These are phyloP conservation scores for Alternaria consortialis DNA, from an alignment of 2,329 filamentous ascomycete genomes.

Conservation along the genomic window DNA sequence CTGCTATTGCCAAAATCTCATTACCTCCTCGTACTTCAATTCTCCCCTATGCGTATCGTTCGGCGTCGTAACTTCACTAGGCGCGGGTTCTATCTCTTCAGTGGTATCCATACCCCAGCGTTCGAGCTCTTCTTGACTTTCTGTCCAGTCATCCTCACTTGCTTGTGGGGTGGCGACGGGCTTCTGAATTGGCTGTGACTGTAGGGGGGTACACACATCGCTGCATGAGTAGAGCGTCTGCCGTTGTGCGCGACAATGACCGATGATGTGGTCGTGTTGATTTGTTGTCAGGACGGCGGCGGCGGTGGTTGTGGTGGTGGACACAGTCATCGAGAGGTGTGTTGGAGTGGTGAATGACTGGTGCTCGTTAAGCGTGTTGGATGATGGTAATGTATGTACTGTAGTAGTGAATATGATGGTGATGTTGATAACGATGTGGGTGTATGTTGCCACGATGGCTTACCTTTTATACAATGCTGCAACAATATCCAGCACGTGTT, in stretches of 20 bases:
- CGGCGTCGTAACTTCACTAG: not conserved
- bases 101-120: conserved; percentile 16
- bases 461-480: not conserved
- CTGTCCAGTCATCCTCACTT: conserved; percentile 14
- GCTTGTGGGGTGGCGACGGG: not conserved
- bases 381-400: not conserved
- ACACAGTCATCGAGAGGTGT: conserved; percentile 1
- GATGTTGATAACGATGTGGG: not conserved
- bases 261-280: conserved; percentile 16
- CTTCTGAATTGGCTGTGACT: not conserved
- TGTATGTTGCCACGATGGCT: not conserved
- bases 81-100: not conserved
- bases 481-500: not conserved
- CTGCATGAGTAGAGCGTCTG: conserved; percentile 14
- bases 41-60: not conserved
- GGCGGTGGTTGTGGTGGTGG: conserved; percentile 3
- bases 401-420: conserved; percentile 2
- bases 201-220: not conserved
- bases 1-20: conserved; percentile 2
- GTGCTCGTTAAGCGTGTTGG: not conserved
- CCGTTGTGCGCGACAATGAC: conserved; percentile 21
- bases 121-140: conserved; percentile 16
- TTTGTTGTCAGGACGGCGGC: conserved; percentile 5
- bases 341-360: not conserved
- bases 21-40: conserved; percentile 3